Conservation (phyloP, 768 basidiomycete genomes). For the Kondoa subrosea region DNA sequence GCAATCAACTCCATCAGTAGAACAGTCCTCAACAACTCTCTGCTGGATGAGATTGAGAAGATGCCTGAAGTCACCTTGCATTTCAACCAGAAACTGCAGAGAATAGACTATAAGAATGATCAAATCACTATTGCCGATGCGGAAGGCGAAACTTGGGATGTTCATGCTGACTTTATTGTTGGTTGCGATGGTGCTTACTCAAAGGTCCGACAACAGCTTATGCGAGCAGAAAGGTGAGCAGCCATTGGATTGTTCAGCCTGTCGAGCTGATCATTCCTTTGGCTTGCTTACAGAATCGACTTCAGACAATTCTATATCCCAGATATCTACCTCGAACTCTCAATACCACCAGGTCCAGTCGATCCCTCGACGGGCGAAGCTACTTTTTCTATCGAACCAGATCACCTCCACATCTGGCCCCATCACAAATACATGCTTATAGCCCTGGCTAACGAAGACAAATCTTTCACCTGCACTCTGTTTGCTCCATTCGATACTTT, state of each 20-base stretch:
- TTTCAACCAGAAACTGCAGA: slow-evolving; percentile 65
- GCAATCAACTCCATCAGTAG: slow-evolving; percentile 90
- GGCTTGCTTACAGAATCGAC: slow-evolving; percentile 53
- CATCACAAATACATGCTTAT: slow-evolving; percentile 99
- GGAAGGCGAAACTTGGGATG: slow-evolving; percentile 36
- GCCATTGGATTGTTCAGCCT: too few species aligned
- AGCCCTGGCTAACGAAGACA: slow-evolving; percentile 92
- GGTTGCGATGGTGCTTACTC: slow-evolving; percentile 93
- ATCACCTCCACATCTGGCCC: slow-evolving; percentile 98
- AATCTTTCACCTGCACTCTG: slow-evolving; percentile 89
- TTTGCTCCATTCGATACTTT: slow-evolving; percentile 66
- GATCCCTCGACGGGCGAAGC: slow-evolving; percentile 31
- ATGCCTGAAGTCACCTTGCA: slow-evolving; percentile 48
- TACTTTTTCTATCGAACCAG: slow-evolving; percentile 70
- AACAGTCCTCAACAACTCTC: slow-evolving; percentile 62
- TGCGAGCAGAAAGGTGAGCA: slow-evolving; percentile 39
- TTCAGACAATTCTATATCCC: slow-evolving; percentile 88
- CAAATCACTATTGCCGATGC: slow-evolving; percentile 39
- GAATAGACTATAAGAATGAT: slow-evolving; percentile 56
- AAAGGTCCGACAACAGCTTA: slow-evolving; percentile 77
- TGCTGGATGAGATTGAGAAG: slow-evolving; percentile 59
- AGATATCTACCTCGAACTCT: slow-evolving; percentile 90
- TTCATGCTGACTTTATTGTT: slow-evolving; percentile 39
- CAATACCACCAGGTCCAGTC: slow-evolving; percentile 57
- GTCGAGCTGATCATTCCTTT: too few species aligned